Percentiles rank a stretch among this genome's conserved stretches.
Evolutionary conservation across 2,329 filamentous ascomycete species (phyloP).

Genomic region (Teratosphaeria pseudoeucalypti): DNA sequence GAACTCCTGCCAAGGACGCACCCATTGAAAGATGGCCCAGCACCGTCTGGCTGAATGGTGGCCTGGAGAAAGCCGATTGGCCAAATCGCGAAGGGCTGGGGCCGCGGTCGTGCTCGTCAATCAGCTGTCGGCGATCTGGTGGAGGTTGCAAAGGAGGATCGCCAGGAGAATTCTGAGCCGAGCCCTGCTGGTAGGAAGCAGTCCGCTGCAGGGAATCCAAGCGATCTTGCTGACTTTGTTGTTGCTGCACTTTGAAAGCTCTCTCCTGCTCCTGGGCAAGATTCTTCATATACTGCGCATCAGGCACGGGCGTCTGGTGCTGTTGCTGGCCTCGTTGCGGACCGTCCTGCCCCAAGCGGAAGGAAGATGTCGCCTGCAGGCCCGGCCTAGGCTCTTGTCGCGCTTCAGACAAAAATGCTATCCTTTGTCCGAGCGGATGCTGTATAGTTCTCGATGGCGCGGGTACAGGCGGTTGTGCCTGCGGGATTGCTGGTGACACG

Average conservation of each 20-base stretch:
- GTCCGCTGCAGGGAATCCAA: constrained; percentile 16
- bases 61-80: constrained; percentile 8
- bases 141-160: constrained; percentile 12
- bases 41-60: constrained; percentile 9
- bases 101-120: constrained; percentile 22
- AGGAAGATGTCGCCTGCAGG: constrained; percentile 2
- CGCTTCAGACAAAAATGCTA: constrained; percentile 23
- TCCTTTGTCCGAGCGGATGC: constrained; percentile 20
- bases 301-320: constrained; percentile 5
- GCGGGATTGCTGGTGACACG: constrained; percentile 11
- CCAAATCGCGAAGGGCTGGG: constrained; percentile 15
- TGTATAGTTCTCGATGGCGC: constrained; percentile 13
- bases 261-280: constrained; percentile 23
- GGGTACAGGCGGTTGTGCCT: constrained; percentile 14
- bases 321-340: constrained; percentile 5
- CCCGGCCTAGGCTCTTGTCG: constrained; percentile 19
- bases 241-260: constrained; percentile 21
- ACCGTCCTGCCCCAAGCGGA: constrained; percentile 7
- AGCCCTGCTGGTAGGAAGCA: constrained; percentile 7
- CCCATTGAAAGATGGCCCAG: not conserved
- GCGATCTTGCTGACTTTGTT: constrained; percentile 15
- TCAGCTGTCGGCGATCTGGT: constrained; percentile 15
- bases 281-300: constrained; percentile 16
- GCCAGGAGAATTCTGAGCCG: constrained; percentile 20
- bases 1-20: not conserved